Conservation (phyloP, 495 filamentous ascomycete species). For the Jackrogersella multiformis region DNA sequence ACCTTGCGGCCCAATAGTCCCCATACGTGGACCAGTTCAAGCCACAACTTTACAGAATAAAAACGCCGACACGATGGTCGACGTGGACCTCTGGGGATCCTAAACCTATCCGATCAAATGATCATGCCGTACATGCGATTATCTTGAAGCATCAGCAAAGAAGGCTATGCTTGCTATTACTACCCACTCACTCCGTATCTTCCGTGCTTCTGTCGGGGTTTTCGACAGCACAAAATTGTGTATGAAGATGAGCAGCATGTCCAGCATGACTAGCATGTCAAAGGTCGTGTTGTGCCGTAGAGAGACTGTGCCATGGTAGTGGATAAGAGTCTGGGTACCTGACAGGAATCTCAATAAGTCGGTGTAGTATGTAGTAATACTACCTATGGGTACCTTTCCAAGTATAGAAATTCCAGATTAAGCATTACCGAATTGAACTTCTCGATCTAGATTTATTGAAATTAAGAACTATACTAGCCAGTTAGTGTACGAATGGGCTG, state of each 20-base stretch:
- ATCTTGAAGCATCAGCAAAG: constrained; percentile 14
- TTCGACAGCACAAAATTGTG: constrained; percentile 2
- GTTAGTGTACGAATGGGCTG: too few relatives aligned
- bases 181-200: constrained; percentile 1
- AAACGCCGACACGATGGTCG: constrained; percentile 30
- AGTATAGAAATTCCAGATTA: too few relatives aligned
- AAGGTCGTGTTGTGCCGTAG: not conserved
- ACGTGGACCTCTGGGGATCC: constrained; percentile 36
- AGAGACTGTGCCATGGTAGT: not conserved
- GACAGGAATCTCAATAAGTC: not conserved
- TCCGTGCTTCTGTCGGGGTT: not conserved
- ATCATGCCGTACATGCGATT: constrained; percentile 24
- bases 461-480: too few relatives aligned
- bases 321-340: not conserved
- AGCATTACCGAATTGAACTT: too few relatives aligned
- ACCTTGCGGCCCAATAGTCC: constrained; percentile 39
- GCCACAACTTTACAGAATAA: constrained; percentile 12
- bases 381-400: too few relatives aligned
- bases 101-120: constrained; percentile 15
- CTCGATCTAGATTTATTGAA: too few relatives aligned
- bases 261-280: not conserved
- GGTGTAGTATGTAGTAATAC: too few relatives aligned
- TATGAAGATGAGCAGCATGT: constrained; percentile 1
- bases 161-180: constrained; percentile 10
- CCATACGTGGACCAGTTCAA: constrained; percentile 30